Evolutionary conservation across 768 basidiomycete species (phyloP).

Genomic region (Hydnomerulius pinastri): DNA sequence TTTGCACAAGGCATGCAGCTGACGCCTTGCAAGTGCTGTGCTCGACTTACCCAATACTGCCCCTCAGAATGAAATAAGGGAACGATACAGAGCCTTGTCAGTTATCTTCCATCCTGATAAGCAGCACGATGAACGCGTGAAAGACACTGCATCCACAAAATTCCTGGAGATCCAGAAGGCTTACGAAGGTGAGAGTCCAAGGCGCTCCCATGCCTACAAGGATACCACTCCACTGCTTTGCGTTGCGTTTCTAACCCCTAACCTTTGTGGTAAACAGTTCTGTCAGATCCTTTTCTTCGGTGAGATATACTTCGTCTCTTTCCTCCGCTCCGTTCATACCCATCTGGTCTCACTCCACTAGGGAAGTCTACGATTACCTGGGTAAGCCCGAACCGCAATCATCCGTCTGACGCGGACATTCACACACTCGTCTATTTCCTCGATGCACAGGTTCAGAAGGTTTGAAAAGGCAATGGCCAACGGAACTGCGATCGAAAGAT

Average conservation of each 20-base stretch:
- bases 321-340: conserved; percentile 6
- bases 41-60: conserved; percentile 71
- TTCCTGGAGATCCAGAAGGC: conserved; percentile 83
- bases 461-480: conserved; percentile 46
- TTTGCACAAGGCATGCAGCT: not conserved
- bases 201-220: not conserved
- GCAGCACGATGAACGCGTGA: conserved; percentile 58
- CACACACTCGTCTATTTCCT: conserved; percentile 12
- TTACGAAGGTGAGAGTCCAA: conserved; percentile 61
- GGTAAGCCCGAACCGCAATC: conserved; percentile 41
- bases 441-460: conserved; percentile 36
- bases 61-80: conserved; percentile 68
- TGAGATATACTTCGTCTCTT: conserved; percentile 31
- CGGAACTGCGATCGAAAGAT: conserved; percentile 43
- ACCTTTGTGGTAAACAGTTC: conserved; percentile 41
- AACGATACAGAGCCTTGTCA: conserved; percentile 70
- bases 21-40: conserved; percentile 47
- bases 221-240: not conserved
- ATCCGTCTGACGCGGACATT: conserved; percentile 4
- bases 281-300: conserved; percentile 74
- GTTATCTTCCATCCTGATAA: conserved; percentile 87
- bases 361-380: conserved; percentile 75
- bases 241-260: not conserved
- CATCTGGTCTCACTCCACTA: conserved; percentile 25
- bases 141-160: conserved; percentile 59